These are phyloP conservation scores for Beauveria caledonica DNA, from an alignment of 2,329 filamentous ascomycete genomes.

Conservation along the genomic window DNA sequence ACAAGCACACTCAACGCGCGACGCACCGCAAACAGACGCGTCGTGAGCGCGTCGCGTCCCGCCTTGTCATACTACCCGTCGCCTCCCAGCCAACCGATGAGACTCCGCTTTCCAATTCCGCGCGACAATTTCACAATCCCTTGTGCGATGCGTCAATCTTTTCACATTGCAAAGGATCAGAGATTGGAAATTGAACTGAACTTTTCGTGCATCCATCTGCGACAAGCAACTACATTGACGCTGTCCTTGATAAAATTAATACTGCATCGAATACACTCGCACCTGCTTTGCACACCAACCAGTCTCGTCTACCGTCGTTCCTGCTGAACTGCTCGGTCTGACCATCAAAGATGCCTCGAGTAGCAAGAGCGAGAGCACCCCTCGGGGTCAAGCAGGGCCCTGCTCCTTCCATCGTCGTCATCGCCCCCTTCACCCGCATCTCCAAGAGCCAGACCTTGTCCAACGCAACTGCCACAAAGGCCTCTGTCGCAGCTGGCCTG, in stretches of 20 bases:
- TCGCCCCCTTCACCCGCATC: slow-evolving; percentile 38
- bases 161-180: not conserved
- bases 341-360: slow-evolving; percentile 19
- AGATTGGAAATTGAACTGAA: not conserved
- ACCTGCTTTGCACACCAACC: not conserved
- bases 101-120: slow-evolving; percentile 5
- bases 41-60: not conserved
- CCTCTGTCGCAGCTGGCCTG: not conserved
- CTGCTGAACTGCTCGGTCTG: not conserved
- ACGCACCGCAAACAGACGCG: slow-evolving; percentile 1
- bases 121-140: not conserved
- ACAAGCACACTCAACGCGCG: slow-evolving; percentile 3
- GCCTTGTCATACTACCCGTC: not conserved
- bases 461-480: slow-evolving; percentile 13
- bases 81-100: slow-evolving; percentile 10
- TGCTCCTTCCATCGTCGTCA: slow-evolving; percentile 25
- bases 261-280: not conserved
- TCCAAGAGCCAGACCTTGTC: slow-evolving; percentile 32
- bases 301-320: not conserved
- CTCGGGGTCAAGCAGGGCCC: slow-evolving; percentile 13
- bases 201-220: not conserved
- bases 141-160: not conserved
- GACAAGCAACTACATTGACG: not conserved
- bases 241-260: no score
- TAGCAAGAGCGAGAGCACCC: slow-evolving; percentile 18